These are phyloP conservation scores for Backusella circina DNA, from an alignment of 192 early-diverging fungal genomes.

Conservation along the genomic window DNA sequence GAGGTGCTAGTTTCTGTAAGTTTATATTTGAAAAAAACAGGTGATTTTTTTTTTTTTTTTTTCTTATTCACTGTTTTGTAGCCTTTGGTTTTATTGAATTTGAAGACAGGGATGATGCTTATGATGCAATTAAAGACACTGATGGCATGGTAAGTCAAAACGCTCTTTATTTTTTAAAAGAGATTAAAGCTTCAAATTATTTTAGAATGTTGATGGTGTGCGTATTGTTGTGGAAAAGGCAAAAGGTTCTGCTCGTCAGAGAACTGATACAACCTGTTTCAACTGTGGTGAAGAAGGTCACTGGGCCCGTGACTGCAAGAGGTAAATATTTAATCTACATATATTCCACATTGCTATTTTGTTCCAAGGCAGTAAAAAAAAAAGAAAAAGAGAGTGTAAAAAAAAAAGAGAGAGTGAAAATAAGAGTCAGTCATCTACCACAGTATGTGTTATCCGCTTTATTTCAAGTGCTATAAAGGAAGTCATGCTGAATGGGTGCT, in stretches of 20 bases:
- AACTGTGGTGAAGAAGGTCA: conserved; percentile 21
- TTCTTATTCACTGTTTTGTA: conserved; percentile 7
- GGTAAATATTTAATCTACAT: not conserved
- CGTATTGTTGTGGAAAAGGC: conserved; percentile 26
- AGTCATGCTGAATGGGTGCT: not conserved
- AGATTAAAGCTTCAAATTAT: not conserved
- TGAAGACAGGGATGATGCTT: conserved; percentile 44
- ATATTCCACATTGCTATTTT: not conserved
- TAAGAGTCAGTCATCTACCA: not conserved
- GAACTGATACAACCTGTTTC: conserved; percentile 14
- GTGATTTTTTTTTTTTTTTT: not conserved
- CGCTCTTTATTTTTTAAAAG: not conserved
- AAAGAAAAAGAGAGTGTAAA: not conserved
- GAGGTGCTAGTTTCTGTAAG: conserved; percentile 19
- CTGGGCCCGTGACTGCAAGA: conserved; percentile 16
- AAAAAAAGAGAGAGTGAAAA: not conserved
- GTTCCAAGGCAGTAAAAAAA: not conserved
- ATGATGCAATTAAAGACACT: conserved; percentile 30
- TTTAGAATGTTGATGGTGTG: conserved; percentile 14
- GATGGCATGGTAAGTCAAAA: conserved; percentile 29
- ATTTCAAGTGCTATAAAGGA: conserved; percentile 1
- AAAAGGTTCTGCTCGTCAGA: conserved; percentile 10
- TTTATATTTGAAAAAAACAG: not conserved
- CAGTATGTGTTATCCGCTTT: not conserved
- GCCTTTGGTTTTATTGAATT: conserved; percentile 52